phyloP scores from a whole-genome alignment of 225 moss, liverwort and hornwort genomes.

The Anthoceros angustus region DNA sequence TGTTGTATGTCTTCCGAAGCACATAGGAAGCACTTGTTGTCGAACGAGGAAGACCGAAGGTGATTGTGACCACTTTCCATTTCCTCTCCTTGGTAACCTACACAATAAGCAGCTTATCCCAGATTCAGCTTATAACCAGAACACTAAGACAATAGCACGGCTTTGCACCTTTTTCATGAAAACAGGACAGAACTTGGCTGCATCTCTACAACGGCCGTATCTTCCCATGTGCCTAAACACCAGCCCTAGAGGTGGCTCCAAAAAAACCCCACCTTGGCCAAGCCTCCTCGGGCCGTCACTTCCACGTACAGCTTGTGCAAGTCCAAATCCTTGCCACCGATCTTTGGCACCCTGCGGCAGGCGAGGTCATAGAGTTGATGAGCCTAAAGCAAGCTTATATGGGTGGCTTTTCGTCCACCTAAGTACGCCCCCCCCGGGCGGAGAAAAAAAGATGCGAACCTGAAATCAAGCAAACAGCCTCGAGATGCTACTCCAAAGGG shows the following conservation, averaged over 20 bases:
- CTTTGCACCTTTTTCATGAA: too few relatives aligned
- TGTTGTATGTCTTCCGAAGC: conserved; percentile 66
- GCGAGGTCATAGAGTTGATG: neutral
- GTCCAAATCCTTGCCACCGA: conserved; percentile 84
- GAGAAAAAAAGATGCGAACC: neutral
- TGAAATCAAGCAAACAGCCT: neutral
- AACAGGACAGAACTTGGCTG: too few relatives aligned
- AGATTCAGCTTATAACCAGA: neutral
- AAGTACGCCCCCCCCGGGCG: neutral
- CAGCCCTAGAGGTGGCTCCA: neutral
- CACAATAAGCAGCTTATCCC: neutral
- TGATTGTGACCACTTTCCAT: conserved; percentile 66
- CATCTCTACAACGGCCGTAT: too few relatives aligned
- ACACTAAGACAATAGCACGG: too few relatives aligned
- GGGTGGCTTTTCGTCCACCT: too few relatives aligned
- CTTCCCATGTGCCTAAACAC: conserved; percentile 6
- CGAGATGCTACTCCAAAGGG: neutral
- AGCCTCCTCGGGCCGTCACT: conserved; percentile 79
- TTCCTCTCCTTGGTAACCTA: conserved; percentile 86
- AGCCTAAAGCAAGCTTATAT: neutral
- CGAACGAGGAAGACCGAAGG: conserved; percentile 50
- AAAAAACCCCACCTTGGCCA: conserved; percentile 47
- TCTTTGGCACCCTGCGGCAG: conserved; percentile 64
- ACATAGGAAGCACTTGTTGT: conserved; percentile 80
- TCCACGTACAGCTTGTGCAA: conserved; percentile 73